Evolutionary conservation across 2,329 filamentous ascomycete genomes (phyloP).

Genomic region (Diplocarpon mali): DNA sequence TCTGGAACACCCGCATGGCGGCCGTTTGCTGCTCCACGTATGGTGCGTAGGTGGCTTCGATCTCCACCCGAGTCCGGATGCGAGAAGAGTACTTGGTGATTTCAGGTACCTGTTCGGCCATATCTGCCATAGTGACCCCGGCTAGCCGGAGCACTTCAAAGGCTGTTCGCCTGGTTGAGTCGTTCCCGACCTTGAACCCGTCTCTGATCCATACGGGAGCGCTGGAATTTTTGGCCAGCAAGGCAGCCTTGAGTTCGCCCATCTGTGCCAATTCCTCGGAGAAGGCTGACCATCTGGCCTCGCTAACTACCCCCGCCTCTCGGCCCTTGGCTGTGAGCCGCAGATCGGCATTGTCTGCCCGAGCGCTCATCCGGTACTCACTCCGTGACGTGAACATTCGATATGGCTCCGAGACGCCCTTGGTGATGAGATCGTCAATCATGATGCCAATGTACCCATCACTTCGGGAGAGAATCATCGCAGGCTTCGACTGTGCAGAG

Average conservation of each 20-base stretch:
- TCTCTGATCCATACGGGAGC: constrained; percentile 55
- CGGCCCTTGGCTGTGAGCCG: constrained; percentile 73
- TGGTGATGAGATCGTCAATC: constrained; percentile 95
- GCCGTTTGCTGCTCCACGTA: constrained; percentile 66
- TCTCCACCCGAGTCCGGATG: constrained; percentile 59
- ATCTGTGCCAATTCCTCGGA: constrained; percentile 55
- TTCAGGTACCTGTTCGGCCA: constrained; percentile 47
- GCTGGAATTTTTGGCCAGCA: constrained; percentile 47
- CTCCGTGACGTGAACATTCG: constrained; percentile 96
- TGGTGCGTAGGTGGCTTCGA: constrained; percentile 79
- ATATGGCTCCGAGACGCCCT: constrained; percentile 93
- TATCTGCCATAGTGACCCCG: constrained; percentile 43
- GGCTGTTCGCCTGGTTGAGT: constrained; percentile 57
- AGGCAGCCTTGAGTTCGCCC: constrained; percentile 47
- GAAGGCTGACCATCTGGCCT: constrained; percentile 66
- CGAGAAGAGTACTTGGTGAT: constrained; percentile 42
- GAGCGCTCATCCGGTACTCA: constrained; percentile 87
- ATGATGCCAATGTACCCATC: constrained; percentile 98
- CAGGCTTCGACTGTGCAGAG: constrained; percentile 52
- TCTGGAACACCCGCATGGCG: constrained; percentile 54
- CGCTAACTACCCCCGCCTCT: constrained; percentile 65
- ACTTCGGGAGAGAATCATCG: constrained; percentile 61
- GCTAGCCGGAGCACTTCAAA: constrained; percentile 69
- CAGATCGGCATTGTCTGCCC: constrained; percentile 87
- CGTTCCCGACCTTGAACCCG: constrained; percentile 59